A percentile compares a stretch with the other conserved stretches of the same genome.
phyloP scores from a whole-genome alignment of 805 yeast species.

The Monosporozyma solicola region DNA sequence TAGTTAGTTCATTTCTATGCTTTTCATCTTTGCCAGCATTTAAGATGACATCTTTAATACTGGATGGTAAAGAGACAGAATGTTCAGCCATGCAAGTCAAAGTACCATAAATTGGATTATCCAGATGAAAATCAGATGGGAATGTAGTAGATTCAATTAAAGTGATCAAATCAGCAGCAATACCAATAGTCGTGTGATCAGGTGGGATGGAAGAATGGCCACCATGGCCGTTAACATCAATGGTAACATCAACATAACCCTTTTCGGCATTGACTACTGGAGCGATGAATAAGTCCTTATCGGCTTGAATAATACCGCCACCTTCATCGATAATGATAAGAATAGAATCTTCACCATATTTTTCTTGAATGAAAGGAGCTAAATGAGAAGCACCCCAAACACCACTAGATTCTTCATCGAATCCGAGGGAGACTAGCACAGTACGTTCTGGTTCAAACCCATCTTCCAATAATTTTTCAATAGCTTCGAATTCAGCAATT shows the following conservation, averaged over 20 bases:
- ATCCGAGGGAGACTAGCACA: constrained; percentile 58
- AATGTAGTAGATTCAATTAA: constrained; percentile 48
- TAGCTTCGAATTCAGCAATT: constrained; percentile 55
- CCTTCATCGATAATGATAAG: constrained; percentile 71
- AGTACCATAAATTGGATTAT: constrained; percentile 51
- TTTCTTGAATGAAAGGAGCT: constrained; percentile 37
- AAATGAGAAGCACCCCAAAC: constrained; percentile 47
- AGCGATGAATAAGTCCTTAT: constrained; percentile 38
- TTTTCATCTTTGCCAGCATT: constrained; percentile 26
- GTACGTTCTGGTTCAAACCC: constrained; percentile 56
- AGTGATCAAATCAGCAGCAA: constrained; percentile 49
- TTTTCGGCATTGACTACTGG: constrained; percentile 53
- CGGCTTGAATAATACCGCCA: constrained; percentile 31
- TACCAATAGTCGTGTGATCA: constrained; percentile 71
- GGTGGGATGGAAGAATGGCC: constrained; percentile 83
- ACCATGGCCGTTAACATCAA: constrained; percentile 53
- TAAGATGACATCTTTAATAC: constrained; percentile 21
- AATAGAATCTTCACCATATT: constrained; percentile 53
- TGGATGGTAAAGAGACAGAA: constrained; percentile 17
- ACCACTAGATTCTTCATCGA: constrained; percentile 72
- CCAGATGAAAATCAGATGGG: constrained; percentile 28
- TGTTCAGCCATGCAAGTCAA: constrained; percentile 58
- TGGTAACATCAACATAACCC: constrained; percentile 46
- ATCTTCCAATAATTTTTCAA: constrained; percentile 43
- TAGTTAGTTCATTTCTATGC: constrained; percentile 31